Conservation (phyloP, 148 eudicot species). For the Fagopyrum tataricum region DNA sequence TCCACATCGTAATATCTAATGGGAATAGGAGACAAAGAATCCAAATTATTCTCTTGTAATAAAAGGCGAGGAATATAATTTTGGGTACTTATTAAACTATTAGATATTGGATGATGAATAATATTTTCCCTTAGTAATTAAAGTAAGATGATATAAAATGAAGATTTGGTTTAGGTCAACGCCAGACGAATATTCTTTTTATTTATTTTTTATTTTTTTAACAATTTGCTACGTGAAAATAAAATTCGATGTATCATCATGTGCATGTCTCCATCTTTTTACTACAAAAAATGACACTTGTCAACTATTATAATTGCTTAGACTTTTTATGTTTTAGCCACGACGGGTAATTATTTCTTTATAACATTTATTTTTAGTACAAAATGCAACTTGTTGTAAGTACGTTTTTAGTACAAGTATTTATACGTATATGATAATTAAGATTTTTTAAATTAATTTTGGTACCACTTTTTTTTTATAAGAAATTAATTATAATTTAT, state of each 20-base stretch:
- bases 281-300: background rate
- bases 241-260: background rate
- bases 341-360: background rate
- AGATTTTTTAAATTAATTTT: background rate
- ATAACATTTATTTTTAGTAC: background rate
- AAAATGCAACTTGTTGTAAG: background rate
- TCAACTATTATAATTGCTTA: background rate
- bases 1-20: background rate
- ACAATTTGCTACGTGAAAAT: background rate
- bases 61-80: background rate
- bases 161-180: slow-evolving; percentile 9
- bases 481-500: background rate
- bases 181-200: slow-evolving; percentile 4
- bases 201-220: background rate
- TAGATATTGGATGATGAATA: slow-evolving; percentile 11
- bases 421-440: no score
- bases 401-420: background rate
- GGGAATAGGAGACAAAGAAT: background rate
- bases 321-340: background rate
- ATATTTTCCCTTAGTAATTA: slow-evolving; percentile 1
- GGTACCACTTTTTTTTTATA: background rate
- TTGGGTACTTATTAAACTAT: background rate
- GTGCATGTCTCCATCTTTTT: background rate
- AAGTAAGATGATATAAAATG: slow-evolving; percentile 10
- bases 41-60: background rate